Percentiles rank a stretch among this genome's conserved stretches.
Conservation (phyloP, 2,329 filamentous ascomycete species). For the Tolypocladium inflatum region DNA sequence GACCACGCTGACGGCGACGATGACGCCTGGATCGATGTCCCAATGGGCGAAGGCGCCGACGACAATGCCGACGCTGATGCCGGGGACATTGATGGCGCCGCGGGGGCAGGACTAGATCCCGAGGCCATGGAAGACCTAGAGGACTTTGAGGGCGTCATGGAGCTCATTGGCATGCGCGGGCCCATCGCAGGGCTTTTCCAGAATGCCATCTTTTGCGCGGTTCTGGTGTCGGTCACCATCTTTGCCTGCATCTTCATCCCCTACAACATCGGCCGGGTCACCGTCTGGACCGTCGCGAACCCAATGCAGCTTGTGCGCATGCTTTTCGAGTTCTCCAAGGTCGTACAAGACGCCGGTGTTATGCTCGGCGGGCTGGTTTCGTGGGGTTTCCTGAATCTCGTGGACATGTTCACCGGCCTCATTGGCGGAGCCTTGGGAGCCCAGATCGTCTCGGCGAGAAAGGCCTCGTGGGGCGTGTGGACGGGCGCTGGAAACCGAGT, state of each 20-base stretch:
- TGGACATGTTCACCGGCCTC: slow-evolving; percentile 26
- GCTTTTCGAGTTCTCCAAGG: slow-evolving; percentile 63
- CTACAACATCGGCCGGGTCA: slow-evolving; percentile 82
- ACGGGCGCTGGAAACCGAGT: slow-evolving; percentile 36
- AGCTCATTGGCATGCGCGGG: slow-evolving; percentile 92
- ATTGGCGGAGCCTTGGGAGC: slow-evolving; percentile 20
- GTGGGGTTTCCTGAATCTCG: slow-evolving; percentile 28
- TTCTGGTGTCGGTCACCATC: slow-evolving; percentile 81
- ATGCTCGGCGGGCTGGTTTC: slow-evolving; percentile 49
- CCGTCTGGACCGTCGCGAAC: slow-evolving; percentile 70
- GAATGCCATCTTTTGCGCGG: slow-evolving; percentile 88
- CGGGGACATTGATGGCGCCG: slow-evolving; percentile 32
- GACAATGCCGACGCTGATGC: slow-evolving; percentile 31
- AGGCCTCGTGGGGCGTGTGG: slow-evolving; percentile 32
- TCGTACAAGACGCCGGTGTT: slow-evolving; percentile 68
- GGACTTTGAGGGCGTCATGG: slow-evolving; percentile 91
- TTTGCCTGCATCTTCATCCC: slow-evolving; percentile 81
- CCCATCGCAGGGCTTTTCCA: slow-evolving; percentile 84
- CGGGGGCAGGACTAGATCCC: slow-evolving; percentile 59
- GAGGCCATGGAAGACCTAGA: slow-evolving; percentile 78
- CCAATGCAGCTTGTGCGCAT: slow-evolving; percentile 68
- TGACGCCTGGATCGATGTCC: slow-evolving; percentile 30
- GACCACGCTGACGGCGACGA: slow-evolving; percentile 39
- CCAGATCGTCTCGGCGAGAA: slow-evolving; percentile 21
- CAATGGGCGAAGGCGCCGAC: slow-evolving; percentile 21